Conservation (phyloP, 192 early-diverging fungal genomes). For the Coemansia sp. region DNA sequence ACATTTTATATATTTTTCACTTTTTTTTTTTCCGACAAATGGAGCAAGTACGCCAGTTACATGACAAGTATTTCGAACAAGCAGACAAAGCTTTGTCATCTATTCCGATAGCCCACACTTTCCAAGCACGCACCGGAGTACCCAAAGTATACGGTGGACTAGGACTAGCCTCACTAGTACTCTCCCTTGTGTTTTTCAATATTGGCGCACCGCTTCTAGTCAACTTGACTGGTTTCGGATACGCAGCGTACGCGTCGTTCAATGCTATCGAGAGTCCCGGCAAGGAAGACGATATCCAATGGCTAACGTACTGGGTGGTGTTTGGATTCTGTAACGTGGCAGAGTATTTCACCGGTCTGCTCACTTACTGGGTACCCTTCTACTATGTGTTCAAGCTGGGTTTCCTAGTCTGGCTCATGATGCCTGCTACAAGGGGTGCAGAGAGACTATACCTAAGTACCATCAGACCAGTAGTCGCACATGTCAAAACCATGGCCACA, state of each 20-base stretch:
- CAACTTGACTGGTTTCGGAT: constrained; percentile 85
- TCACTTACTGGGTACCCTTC: constrained; percentile 95
- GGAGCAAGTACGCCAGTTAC: constrained; percentile 43
- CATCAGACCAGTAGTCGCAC: constrained; percentile 73
- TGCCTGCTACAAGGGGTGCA: constrained; percentile 77
- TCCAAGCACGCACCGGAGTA: constrained; percentile 77
- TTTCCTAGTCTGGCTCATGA: constrained; percentile 81
- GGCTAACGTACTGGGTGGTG: constrained; percentile 91
- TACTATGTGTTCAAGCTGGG: constrained; percentile 93
- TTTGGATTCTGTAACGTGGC: constrained; percentile 83
- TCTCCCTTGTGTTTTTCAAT: constrained; percentile 90
- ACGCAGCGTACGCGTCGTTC: constrained; percentile 92
- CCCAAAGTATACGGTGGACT: constrained; percentile 84
- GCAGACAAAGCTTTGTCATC: constrained; percentile 73
- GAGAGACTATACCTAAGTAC: constrained; percentile 71
- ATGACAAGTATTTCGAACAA: constrained; percentile 45
- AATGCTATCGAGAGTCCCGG: constrained; percentile 82
- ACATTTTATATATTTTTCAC: not conserved
- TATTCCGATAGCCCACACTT: constrained; percentile 60
- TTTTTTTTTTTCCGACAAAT: constrained; percentile 12
- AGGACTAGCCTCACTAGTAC: constrained; percentile 61
- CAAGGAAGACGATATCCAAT: constrained; percentile 82
- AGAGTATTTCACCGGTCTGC: constrained; percentile 88
- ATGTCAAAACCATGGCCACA: constrained; percentile 6
- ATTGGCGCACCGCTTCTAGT: constrained; percentile 75